Evolutionary conservation across 2,329 filamentous ascomycete genomes (phyloP), one percentile per base, ranked within the genome.

Genomic region (Chrysoporthe austroafricana): DNA sequence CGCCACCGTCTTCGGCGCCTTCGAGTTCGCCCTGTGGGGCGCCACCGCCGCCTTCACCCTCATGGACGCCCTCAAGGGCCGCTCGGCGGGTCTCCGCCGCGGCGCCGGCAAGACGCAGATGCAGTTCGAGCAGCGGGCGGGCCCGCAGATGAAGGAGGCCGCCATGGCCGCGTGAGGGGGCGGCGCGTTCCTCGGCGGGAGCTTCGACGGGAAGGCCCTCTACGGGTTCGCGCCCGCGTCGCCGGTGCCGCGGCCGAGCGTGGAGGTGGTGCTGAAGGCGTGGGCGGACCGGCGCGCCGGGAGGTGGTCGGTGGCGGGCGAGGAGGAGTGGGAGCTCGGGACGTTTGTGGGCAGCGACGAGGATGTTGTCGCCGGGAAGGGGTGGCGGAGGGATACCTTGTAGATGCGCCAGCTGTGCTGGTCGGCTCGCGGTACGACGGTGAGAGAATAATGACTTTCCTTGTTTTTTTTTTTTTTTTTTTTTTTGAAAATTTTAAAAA

Each of bases 21-120:
- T 85, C 65, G 80, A 82, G 69, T 89, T 87, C 74, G 73, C 81
- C 26, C 76, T 83, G 13, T 90, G 88, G 88, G 77, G 78, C 43
- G 82, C 74, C 42, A 84, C 83, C 3, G 79, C 82, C 13, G 78
- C 79, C 42, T 71, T 88, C 44, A 77, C 81, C 39, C 81, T 77
- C 69, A 79, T 82, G 72, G 80, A 85, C 6, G 73, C 86, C 54
- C 82, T 87, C 74, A 80, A 80, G 77, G 77, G 65, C 79, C 81
- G 58, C 73, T 76, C 66, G 73, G 72, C 62, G 44, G 59, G 68
- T 39, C 58, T 69, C 36, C 62, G 61, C 50, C 36, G 21, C 16
- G 58, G 68, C 50, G 34, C 32, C 6, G 63, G 63, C 8, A 46
- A 48, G n/a, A 57, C 60, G 36, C 65, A 64, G 7, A 93, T 56